A percentile compares a stretch with the other conserved stretches of the same genome.
These are phyloP conservation scores for Magnaporthiopsis rhizophila DNA, from an alignment of 2,329 filamentous ascomycete species.

Conservation along the genomic window DNA sequence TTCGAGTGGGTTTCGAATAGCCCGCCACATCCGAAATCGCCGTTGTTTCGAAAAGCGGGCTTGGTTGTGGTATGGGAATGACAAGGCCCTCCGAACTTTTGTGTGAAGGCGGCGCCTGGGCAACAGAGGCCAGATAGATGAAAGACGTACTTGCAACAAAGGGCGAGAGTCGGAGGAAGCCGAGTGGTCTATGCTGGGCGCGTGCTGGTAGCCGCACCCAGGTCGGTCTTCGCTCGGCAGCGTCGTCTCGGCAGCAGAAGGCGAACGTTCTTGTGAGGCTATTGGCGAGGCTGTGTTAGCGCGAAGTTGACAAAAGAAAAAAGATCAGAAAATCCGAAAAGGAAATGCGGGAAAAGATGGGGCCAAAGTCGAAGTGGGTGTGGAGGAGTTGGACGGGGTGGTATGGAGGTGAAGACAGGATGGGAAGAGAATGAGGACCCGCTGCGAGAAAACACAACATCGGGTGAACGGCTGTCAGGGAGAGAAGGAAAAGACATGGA, in stretches of 20 bases:
- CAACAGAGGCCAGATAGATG: no score
- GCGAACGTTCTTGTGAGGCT: not conserved
- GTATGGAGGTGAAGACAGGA: not conserved
- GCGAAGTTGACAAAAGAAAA: not conserved
- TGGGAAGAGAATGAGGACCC: not conserved
- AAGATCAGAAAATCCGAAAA: conserved; percentile 1
- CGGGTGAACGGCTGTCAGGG: not conserved
- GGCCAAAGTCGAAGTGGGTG: not conserved
- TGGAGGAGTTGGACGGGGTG: not conserved
- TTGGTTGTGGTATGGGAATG: no score
- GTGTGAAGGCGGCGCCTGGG: no score
- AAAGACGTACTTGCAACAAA: no score
- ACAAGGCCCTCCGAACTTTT: no score
- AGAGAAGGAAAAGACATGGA: not conserved
- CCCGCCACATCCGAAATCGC: no score
- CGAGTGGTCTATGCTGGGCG: no score
- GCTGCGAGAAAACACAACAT: not conserved
- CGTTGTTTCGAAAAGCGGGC: no score
- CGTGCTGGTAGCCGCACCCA: no score
- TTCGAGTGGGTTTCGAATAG: no score
- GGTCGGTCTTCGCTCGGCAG: no score
- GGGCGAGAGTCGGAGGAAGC: no score
- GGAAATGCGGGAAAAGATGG: not conserved
- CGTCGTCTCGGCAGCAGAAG: not conserved
- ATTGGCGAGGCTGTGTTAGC: not conserved